phyloP scores from a whole-genome alignment of 164 flowering plant species.

The Akebia trifoliata region DNA sequence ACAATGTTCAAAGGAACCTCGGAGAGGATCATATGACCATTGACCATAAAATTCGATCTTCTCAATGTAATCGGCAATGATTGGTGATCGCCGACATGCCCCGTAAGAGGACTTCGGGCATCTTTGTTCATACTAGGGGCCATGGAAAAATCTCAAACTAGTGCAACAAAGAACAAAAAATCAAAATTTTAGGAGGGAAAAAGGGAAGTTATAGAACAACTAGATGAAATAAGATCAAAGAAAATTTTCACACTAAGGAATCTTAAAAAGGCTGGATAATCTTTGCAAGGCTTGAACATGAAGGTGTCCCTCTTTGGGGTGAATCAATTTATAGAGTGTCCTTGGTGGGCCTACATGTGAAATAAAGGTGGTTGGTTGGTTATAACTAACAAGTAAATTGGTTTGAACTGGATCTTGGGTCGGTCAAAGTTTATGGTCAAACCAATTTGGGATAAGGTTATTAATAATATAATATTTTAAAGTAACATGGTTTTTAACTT shows the following conservation, averaged over 20 bases:
- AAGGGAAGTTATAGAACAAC: background rate
- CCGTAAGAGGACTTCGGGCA: conserved; percentile 12
- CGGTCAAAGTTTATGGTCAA: too few relatives aligned
- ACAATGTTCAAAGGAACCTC: conserved; percentile 36
- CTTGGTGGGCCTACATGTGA: too few relatives aligned
- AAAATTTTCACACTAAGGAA: background rate
- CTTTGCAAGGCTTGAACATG: background rate
- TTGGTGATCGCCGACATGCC: conserved; percentile 5
- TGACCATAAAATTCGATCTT: conserved; percentile 26
- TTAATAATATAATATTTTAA: too few relatives aligned
- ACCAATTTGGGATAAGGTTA: too few relatives aligned
- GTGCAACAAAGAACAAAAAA: too few relatives aligned
- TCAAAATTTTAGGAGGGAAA: background rate
- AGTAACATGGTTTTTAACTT: too few relatives aligned
- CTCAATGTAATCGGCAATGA: conserved; percentile 22
- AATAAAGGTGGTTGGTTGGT: too few relatives aligned
- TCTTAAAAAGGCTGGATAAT: background rate
- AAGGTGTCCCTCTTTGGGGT: background rate
- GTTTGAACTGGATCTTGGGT: too few relatives aligned
- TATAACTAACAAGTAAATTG: too few relatives aligned
- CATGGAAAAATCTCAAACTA: conserved; percentile 21
- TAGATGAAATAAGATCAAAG: background rate
- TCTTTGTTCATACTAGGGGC: conserved; percentile 39
- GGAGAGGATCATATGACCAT: conserved; percentile 33
- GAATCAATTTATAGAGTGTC: background rate